phyloP scores from a whole-genome alignment of 2,329 filamentous ascomycete species.

The Tolypocladium paradoxum region DNA sequence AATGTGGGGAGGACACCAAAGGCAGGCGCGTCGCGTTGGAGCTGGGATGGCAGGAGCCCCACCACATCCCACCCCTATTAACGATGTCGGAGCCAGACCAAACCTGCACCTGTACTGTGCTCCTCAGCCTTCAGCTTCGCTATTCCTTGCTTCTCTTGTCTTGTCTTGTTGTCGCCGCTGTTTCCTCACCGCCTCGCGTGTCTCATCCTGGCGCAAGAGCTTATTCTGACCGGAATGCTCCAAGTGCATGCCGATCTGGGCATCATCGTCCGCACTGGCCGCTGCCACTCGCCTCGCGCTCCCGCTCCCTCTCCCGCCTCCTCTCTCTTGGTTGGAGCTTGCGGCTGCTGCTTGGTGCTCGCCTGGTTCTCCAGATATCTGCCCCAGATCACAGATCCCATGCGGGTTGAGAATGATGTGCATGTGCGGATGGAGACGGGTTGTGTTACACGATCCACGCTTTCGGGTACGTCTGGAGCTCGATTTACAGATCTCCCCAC shows the following conservation, averaged over 20 bases:
- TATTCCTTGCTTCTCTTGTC: background rate
- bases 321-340: background rate
- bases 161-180: background rate
- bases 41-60: background rate
- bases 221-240: slow-evolving; percentile 6
- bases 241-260: slow-evolving; percentile 5
- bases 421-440: background rate
- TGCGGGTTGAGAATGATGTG: background rate
- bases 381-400: background rate
- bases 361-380: background rate
- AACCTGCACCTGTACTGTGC: background rate
- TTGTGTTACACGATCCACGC: background rate
- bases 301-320: background rate
- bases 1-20: background rate
- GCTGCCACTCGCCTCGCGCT: background rate
- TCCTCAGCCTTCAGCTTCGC: background rate
- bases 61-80: background rate
- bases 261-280: slow-evolving; percentile 1
- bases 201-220: slow-evolving; percentile 6
- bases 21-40: background rate
- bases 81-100: background rate
- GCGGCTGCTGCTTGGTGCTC: background rate
- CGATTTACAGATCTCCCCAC: background rate
- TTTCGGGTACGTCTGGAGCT: background rate
- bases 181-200: slow-evolving; percentile 1